A percentile compares a stretch with the other conserved stretches of the same genome.
These are phyloP conservation scores for Claviceps sorghi DNA, from an alignment of 2,329 filamentous ascomycete species.

Conservation along the genomic window DNA sequence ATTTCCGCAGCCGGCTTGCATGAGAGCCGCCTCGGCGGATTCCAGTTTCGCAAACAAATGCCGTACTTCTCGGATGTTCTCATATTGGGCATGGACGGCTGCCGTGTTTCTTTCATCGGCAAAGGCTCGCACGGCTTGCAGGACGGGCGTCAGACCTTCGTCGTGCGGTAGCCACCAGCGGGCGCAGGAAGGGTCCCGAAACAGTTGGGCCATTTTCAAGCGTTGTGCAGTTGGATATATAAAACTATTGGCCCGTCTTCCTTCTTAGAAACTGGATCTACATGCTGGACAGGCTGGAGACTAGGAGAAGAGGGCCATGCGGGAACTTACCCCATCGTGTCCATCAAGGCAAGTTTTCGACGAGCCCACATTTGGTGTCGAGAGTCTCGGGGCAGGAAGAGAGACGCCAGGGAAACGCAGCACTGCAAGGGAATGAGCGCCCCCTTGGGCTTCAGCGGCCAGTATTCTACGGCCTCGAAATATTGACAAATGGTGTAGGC, in stretches of 20 bases:
- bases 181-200: conserved; percentile 54
- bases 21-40: conserved; percentile 8
- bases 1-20: neutral
- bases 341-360: conserved; percentile 62
- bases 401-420: conserved; percentile 56
- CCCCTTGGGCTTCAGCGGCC: conserved; percentile 55
- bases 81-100: conserved; percentile 39
- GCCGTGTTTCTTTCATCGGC: conserved; percentile 60
- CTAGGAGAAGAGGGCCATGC: neutral
- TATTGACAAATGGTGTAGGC: conserved; percentile 61
- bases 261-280: neutral
- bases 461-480: conserved; percentile 64
- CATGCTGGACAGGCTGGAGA: too few relatives aligned
- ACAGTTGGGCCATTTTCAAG: conserved; percentile 59
- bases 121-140: conserved; percentile 66
- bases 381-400: conserved; percentile 66
- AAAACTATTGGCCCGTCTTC: conserved; percentile 41
- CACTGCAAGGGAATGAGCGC: conserved; percentile 60
- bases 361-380: conserved; percentile 67
- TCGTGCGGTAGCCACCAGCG: conserved; percentile 85
- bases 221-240: conserved; percentile 67
- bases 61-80: conserved; percentile 60
- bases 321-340: conserved; percentile 60
- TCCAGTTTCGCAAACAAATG: conserved; percentile 53
- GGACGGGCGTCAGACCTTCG: conserved; percentile 57